Conservation (phyloP, 1,284 basidiomycete genomes). For the Inonotus obliquus region DNA sequence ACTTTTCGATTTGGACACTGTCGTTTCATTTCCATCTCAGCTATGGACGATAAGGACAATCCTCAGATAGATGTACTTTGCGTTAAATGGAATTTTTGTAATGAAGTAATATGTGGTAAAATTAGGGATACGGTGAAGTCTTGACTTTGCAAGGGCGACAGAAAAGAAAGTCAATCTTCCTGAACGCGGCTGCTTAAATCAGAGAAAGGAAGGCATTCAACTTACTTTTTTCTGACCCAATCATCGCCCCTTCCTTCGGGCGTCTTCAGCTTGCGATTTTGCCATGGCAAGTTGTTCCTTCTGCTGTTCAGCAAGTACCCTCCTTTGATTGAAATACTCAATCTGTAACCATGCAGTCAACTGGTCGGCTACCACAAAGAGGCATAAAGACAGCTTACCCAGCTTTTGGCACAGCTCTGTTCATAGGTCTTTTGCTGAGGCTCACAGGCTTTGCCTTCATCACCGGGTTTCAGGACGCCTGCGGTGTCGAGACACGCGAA, state of each 20-base stretch:
- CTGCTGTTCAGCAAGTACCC: slow-evolving; percentile 69
- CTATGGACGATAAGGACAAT: too few species aligned
- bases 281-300: slow-evolving; percentile 59
- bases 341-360: slow-evolving; percentile 41
- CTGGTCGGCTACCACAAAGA: neutral
- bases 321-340: slow-evolving; percentile 79
- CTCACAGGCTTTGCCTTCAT: slow-evolving; percentile 54
- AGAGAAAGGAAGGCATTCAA: neutral
- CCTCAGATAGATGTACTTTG: too few species aligned
- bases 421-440: slow-evolving; percentile 52
- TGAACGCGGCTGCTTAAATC: neutral
- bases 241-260: slow-evolving; percentile 28
- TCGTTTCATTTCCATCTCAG: too few species aligned
- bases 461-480: slow-evolving; percentile 63
- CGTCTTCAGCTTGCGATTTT: slow-evolving; percentile 43
- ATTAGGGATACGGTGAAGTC: too few species aligned
- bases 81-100: too few species aligned
- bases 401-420: slow-evolving; percentile 72
- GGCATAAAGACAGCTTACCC: slow-evolving; percentile 48
- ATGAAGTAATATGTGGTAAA: too few species aligned
- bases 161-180: neutral
- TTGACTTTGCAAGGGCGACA: too few species aligned
- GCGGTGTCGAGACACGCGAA: slow-evolving; percentile 68
- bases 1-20: too few species aligned
- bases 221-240: neutral